Evolutionary conservation across 257 asterid species (phyloP).

Genomic region (Solanum virginianum): DNA sequence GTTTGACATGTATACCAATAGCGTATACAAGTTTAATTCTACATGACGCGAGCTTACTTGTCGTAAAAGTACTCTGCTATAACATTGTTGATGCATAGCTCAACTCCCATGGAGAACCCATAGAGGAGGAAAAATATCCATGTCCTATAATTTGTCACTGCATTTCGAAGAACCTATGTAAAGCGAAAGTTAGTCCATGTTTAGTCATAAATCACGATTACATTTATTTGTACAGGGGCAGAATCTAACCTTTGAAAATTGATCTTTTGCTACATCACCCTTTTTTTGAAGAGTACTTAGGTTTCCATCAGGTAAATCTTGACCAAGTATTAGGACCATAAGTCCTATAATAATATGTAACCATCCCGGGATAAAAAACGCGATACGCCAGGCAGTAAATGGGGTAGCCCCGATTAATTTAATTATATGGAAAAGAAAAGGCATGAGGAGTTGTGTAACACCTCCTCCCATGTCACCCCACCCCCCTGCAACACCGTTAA

Average conservation of each 20-base stretch:
- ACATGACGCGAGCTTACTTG: too few relatives aligned
- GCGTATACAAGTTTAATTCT: neutral
- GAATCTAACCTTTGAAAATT: constrained; percentile 22
- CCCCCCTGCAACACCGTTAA: constrained; percentile 46
- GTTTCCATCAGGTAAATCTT: constrained; percentile 59
- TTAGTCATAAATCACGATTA: neutral
- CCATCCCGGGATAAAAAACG: constrained; percentile 46
- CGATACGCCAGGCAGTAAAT: constrained; percentile 49
- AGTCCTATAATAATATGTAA: constrained; percentile 39
- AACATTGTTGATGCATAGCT: constrained; percentile 33
- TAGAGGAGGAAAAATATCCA: constrained; percentile 8
- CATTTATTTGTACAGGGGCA: neutral
- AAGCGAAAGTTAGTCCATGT: neutral
- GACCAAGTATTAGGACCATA: constrained; percentile 33
- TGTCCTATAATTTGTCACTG: constrained; percentile 26
- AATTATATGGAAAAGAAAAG: constrained; percentile 28
- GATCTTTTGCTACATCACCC: constrained; percentile 36
- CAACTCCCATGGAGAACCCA: constrained; percentile 40
- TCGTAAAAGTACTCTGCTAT: constrained; percentile 45
- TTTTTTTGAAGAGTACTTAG: constrained; percentile 32
- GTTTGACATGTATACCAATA: too few relatives aligned
- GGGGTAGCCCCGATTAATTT: constrained; percentile 26
- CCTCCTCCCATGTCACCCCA: constrained; percentile 69
- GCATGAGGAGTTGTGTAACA: constrained; percentile 47
- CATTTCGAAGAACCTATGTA: constrained; percentile 23